These are phyloP conservation scores for Trichoderma sp. DNA, from an alignment of 2,329 filamentous ascomycete species.

Conservation along the genomic window DNA sequence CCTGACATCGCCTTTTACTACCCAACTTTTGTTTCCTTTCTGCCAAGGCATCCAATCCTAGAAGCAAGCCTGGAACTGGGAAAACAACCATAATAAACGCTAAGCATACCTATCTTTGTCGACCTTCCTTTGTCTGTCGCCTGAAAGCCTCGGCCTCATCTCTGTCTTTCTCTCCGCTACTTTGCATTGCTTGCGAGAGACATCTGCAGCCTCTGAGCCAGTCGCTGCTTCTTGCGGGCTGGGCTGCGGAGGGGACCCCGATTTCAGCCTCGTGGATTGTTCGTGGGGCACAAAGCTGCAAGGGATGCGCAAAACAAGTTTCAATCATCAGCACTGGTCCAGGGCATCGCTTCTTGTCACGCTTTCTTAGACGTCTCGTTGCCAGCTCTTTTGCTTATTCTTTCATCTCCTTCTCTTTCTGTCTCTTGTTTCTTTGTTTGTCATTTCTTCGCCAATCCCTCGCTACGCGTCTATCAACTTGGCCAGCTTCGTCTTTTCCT, in stretches of 20 bases:
- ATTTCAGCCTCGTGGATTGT: constrained; percentile 25
- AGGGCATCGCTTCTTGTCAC: constrained; percentile 11
- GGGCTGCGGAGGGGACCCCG: constrained; percentile 15
- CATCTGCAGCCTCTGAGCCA: constrained; percentile 1
- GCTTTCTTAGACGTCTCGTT: constrained; percentile 9
- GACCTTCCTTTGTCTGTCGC: background rate
- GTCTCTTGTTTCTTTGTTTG: background rate
- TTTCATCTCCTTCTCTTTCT: background rate
- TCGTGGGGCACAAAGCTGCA: constrained; percentile 22
- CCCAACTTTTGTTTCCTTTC: background rate
- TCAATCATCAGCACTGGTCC: constrained; percentile 17
- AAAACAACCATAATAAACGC: background rate
- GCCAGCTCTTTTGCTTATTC: background rate
- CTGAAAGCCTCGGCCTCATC: background rate
- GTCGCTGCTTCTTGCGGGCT: constrained; percentile 8
- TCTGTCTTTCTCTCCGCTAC: background rate
- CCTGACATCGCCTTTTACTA: constrained; percentile 9
- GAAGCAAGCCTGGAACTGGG: background rate
- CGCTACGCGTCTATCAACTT: background rate
- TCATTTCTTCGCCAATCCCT: background rate
- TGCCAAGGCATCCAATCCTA: background rate
- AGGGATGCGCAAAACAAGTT: constrained; percentile 24
- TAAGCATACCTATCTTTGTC: background rate
- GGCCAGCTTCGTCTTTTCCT: background rate
- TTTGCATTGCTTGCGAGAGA: constrained; percentile 9